phyloP scores from a whole-genome alignment of 495 filamentous ascomycete species.

The Usnea hakonensis region DNA sequence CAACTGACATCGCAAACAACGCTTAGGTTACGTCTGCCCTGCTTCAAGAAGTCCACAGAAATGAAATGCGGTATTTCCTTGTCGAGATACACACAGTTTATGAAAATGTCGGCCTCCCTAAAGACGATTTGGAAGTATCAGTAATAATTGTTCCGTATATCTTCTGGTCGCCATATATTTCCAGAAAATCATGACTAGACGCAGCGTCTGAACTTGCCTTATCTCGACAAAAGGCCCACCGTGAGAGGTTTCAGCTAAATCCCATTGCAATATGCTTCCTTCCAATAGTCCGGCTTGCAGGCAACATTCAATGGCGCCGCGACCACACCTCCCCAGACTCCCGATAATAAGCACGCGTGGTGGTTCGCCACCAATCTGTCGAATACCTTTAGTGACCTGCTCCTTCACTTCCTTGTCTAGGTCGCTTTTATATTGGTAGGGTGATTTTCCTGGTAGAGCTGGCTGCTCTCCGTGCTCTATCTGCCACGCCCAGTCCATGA shows the following conservation, averaged over 20 bases:
- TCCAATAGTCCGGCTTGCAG: conserved; percentile 66
- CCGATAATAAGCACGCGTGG: conserved; percentile 55
- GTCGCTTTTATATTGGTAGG: conserved; percentile 68
- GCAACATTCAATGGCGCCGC: conserved; percentile 49
- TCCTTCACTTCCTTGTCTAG: conserved; percentile 68
- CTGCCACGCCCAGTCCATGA: conserved; percentile 88
- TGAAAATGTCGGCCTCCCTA: conserved; percentile 56
- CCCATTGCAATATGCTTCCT: conserved; percentile 78
- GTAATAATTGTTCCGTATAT: no score
- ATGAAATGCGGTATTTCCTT: conserved; percentile 66
- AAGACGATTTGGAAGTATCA: no score
- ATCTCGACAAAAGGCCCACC: conserved; percentile 85
- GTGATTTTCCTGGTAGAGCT: conserved; percentile 58
- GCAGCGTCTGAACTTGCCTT: conserved; percentile 37
- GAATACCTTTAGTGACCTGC: conserved; percentile 47
- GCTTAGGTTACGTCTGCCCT: conserved; percentile 61
- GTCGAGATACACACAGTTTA: conserved; percentile 88
- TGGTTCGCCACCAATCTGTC: conserved; percentile 43
- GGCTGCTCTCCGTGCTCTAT: conserved; percentile 56
- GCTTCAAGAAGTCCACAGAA: conserved; percentile 56
- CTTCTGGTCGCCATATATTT: no score
- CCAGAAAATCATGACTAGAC: neutral
- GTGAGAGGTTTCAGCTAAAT: conserved; percentile 78
- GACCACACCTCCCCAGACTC: conserved; percentile 76
- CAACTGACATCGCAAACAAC: conserved; percentile 81